A percentile compares a stretch with the other conserved stretches of the same genome.
Conservation (phyloP, 176 grass and related monocot genomes). For the bread wheat (Triticum aestivum) region IWGSC_CS_RefSeq_v2.1 NC_057811.1:184940735-184941234, state of each 20-base stretch:
- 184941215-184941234: neutral
- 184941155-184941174: neutral
- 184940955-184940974: neutral
- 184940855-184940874: slow-evolving; percentile 53
- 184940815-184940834: slow-evolving; percentile 27
- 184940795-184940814: slow-evolving; percentile 3
- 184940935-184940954: neutral
- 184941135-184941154: neutral
- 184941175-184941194: neutral
- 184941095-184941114: slow-evolving; percentile 82
- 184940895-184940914: slow-evolving; percentile 70
- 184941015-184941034: slow-evolving; percentile 67
- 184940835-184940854: slow-evolving; percentile 65
- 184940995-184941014: slow-evolving; percentile 94
- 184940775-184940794: slow-evolving; percentile 2
- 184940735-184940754: neutral
- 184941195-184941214: neutral
- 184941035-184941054: slow-evolving; percentile 62
- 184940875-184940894: slow-evolving; percentile 59
- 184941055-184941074: slow-evolving; percentile 63
- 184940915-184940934: neutral
- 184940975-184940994: slow-evolving; percentile 20
- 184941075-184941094: slow-evolving; percentile 77
- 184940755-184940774: neutral
- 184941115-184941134: slow-evolving; percentile 67